Evolutionary conservation across 78 protist species (phyloP).

Genomic region (Dictyostelium purpureum): DNA sequence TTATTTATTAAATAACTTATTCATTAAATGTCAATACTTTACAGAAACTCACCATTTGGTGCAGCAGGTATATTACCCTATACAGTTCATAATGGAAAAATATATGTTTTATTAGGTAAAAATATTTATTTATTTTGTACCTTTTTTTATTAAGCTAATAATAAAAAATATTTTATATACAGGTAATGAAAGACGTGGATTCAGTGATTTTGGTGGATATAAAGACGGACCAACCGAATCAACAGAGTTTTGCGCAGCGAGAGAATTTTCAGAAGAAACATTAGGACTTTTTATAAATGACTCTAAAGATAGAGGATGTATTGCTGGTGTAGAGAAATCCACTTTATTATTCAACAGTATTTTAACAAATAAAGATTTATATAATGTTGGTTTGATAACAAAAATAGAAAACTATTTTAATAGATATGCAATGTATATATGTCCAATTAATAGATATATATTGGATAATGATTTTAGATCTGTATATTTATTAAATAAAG

Average conservation of each 20-base stretch:
- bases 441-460: not conserved
- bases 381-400: not conserved
- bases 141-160: too few species aligned
- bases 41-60: too few species aligned
- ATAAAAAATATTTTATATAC: too few species aligned
- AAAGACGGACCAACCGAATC: not conserved
- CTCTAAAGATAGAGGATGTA: not conserved
- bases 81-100: too few species aligned
- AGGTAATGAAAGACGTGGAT: conserved; percentile 11
- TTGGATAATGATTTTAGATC: not conserved
- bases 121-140: too few species aligned
- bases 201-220: conserved; percentile 25
- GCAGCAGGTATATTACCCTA: too few species aligned
- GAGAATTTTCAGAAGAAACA: conserved; percentile 34
- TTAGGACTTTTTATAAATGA: not conserved
- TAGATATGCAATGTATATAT: conserved; percentile 1
- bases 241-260: not conserved
- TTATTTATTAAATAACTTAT: too few species aligned
- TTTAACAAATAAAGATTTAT: not conserved
- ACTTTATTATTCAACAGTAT: not conserved
- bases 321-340: not conserved
- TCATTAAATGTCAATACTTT: too few species aligned
- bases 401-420: not conserved
- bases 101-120: too few species aligned
- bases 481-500: not conserved